Percentiles rank a stretch among this genome's conserved stretches.
These are phyloP conservation scores for Leishmania amazonensis DNA, from an alignment of 208 protist species.

Conservation along the genomic window DNA sequence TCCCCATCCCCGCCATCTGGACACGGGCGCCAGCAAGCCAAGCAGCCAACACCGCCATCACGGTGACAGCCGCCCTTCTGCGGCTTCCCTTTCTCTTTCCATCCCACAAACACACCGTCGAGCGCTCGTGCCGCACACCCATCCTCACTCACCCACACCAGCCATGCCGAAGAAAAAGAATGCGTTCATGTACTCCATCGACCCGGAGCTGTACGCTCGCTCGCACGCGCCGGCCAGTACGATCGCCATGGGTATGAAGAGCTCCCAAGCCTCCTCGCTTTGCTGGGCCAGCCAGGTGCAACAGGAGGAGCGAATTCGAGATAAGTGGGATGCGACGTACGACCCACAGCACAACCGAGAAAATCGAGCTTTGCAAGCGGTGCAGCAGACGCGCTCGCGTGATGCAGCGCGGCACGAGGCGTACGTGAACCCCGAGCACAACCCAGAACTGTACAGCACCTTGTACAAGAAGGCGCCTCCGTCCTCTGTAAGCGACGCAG, in stretches of 20 bases:
- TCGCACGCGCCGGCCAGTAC: conserved; percentile 57
- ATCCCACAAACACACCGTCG: background rate
- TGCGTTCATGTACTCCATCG: conserved; percentile 45
- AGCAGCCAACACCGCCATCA: background rate
- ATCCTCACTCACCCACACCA: background rate
- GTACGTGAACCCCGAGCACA: conserved; percentile 40
- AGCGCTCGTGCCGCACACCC: background rate
- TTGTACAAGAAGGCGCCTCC: conserved; percentile 36
- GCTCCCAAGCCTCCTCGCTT: conserved; percentile 38
- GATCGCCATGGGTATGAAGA: conserved; percentile 82
- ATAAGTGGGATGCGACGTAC: conserved; percentile 46
- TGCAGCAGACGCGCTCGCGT: conserved; percentile 49
- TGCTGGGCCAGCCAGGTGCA: conserved; percentile 64
- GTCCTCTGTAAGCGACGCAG: background rate
- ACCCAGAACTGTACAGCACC: conserved; percentile 52
- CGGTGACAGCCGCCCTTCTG: background rate
- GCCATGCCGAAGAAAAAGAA: conserved; percentile 43
- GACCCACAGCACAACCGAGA: conserved; percentile 27
- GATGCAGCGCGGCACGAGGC: conserved; percentile 33
- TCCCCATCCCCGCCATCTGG: background rate
- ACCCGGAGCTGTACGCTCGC: conserved; percentile 58
- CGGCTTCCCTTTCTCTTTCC: too few species aligned
- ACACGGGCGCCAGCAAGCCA: background rate
- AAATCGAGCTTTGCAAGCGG: conserved; percentile 14
- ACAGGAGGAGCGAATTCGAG: conserved; percentile 45